phyloP scores from a whole-genome alignment of 2,329 filamentous ascomycete genomes.

The Periconia sp. region DNA sequence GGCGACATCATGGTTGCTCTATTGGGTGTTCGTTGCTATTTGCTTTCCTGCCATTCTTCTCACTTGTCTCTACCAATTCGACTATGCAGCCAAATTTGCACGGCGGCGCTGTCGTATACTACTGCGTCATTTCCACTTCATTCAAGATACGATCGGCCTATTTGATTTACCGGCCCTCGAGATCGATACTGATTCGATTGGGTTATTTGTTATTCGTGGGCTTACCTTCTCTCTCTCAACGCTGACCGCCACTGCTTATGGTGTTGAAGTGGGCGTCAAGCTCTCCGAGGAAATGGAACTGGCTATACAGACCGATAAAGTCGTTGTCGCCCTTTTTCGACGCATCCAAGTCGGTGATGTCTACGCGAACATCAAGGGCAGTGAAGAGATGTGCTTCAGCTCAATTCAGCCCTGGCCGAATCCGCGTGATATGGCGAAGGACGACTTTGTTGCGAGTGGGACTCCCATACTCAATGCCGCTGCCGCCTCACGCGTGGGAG shows the following conservation, averaged over 20 bases:
- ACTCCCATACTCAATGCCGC: constrained; percentile 56
- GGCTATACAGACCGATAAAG: constrained; percentile 58
- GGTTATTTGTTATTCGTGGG: constrained; percentile 60
- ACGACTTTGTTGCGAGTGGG: constrained; percentile 50
- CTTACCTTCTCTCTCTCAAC: constrained; percentile 58
- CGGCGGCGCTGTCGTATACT: constrained; percentile 46
- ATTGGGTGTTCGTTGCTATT: constrained; percentile 48
- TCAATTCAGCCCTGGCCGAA: constrained; percentile 37
- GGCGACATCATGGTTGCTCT: constrained; percentile 60
- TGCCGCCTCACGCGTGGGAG: constrained; percentile 16
- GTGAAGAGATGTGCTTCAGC: constrained; percentile 59
- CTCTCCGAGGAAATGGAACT: constrained; percentile 60
- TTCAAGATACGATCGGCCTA: constrained; percentile 58
- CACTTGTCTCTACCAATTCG: constrained; percentile 56
- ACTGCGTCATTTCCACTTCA: constrained; percentile 55
- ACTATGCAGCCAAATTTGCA: constrained; percentile 43
- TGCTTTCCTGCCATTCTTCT: constrained; percentile 54
- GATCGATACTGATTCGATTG: constrained; percentile 61
- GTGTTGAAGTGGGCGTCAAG: constrained; percentile 61
- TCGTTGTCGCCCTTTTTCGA: constrained; percentile 56
- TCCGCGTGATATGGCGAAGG: constrained; percentile 44
- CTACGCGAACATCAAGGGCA: constrained; percentile 61
- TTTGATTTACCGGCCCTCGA: constrained; percentile 60
- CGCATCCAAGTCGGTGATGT: constrained; percentile 60
- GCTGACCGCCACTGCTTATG: constrained; percentile 58